Evolutionary conservation across 257 asterid species (phyloP).

Genomic region (Thymus quinquecostatus): DNA sequence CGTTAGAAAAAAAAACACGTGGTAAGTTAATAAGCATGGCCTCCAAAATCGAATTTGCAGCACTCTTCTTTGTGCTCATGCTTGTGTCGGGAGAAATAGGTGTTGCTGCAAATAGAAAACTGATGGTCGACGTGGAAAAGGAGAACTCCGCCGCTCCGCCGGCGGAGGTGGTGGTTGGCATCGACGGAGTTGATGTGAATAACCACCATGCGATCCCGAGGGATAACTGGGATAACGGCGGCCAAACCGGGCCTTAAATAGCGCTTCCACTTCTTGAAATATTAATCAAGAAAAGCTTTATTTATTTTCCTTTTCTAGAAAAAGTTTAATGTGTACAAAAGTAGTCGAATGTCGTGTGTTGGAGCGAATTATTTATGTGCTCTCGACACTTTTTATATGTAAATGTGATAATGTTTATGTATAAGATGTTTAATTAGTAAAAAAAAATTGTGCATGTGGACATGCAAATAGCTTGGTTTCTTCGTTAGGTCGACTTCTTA

Average conservation of each 20-base stretch:
- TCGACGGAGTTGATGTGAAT: constrained; percentile 26
- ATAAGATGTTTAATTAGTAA: too few species aligned
- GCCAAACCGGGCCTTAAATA: constrained; percentile 26
- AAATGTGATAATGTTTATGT: too few species aligned
- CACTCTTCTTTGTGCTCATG: constrained; percentile 15
- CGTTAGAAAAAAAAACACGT: background rate
- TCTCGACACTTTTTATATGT: too few species aligned
- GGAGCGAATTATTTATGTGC: too few species aligned
- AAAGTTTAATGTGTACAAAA: too few species aligned
- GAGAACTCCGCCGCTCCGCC: background rate
- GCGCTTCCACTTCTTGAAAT: too few species aligned
- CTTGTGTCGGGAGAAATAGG: constrained; percentile 14
- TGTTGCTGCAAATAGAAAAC: constrained; percentile 25
- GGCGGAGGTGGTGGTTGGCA: background rate
- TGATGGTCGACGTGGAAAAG: background rate
- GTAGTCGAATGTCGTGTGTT: too few species aligned
- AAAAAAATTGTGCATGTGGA: too few species aligned
- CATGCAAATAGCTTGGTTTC: too few species aligned
- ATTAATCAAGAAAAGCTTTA: too few species aligned
- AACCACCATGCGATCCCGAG: constrained; percentile 58
- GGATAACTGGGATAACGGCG: constrained; percentile 43
- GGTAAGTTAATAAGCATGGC: background rate
- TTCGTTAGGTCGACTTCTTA: too few species aligned
- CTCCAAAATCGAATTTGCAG: background rate
- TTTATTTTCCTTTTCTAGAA: too few species aligned